These are phyloP conservation scores for Rhododendron mucronatum DNA, from an alignment of 148 eudicot genomes.

Conservation along the genomic window DNA sequence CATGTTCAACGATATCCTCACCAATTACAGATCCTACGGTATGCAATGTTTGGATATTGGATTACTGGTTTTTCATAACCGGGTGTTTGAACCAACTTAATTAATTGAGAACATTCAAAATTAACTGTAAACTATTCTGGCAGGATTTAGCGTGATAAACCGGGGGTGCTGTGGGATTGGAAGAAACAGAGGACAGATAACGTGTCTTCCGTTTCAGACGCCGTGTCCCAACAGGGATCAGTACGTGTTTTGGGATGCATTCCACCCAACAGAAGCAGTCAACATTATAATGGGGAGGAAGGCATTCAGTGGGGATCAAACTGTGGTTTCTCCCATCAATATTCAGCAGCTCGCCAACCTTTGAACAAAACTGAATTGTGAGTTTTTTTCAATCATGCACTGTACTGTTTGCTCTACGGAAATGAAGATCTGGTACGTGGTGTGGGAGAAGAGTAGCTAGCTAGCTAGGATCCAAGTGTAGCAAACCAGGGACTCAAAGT, in stretches of 20 bases:
- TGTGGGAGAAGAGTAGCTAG: neutral
- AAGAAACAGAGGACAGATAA: conserved; percentile 78
- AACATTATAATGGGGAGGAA: conserved; percentile 61
- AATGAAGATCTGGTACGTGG: neutral
- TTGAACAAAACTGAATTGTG: neutral
- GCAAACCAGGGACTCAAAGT: neutral
- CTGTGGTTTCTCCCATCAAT: conserved; percentile 66
- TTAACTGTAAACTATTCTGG: neutral
- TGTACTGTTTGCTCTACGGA: neutral
- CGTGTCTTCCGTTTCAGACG: conserved; percentile 76
- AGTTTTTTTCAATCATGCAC: no score
- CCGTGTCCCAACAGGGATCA: conserved; percentile 63
- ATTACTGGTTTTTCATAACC: neutral
- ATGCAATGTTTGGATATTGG: neutral
- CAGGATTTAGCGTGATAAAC: conserved; percentile 63
- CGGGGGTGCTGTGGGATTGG: conserved; percentile 89
- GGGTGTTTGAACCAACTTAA: neutral
- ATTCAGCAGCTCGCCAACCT: conserved; percentile 77
- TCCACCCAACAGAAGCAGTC: conserved; percentile 78
- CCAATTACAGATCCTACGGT: conserved; percentile 61
- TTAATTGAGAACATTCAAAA: neutral
- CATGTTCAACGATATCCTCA: conserved; percentile 67
- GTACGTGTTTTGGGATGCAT: conserved; percentile 93
- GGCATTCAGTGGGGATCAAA: conserved; percentile 63
- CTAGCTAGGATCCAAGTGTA: neutral